Percentiles rank a stretch among this genome's conserved stretches.
These are phyloP conservation scores for Citeromyces hawaiiensis DNA, from an alignment of 1,139 yeast species.

Conservation along the genomic window DNA sequence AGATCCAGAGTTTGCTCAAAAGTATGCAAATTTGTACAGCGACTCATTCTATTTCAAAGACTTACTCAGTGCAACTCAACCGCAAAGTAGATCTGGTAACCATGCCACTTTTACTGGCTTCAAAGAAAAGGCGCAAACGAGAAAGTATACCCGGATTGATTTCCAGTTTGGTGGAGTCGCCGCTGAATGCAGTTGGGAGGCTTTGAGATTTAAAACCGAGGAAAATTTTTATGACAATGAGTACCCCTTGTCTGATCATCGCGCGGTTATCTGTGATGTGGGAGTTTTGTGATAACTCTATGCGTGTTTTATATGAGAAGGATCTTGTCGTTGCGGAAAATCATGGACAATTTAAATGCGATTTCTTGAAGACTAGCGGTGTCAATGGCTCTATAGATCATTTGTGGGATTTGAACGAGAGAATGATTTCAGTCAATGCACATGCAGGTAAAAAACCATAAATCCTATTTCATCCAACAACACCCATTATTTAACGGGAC, in stretches of 20 bases:
- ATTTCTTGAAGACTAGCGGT: no score
- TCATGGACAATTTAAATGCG: no score
- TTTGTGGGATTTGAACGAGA: no score
- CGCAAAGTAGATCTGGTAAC: constrained; percentile 15
- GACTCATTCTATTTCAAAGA: constrained; percentile 13
- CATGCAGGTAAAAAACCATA: no score
- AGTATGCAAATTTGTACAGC: constrained; percentile 7
- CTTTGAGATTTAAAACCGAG: constrained; percentile 12
- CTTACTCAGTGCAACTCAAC: constrained; percentile 10
- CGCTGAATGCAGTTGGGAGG: constrained; percentile 9
- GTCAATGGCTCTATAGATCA: no score
- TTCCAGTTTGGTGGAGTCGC: constrained; percentile 24
- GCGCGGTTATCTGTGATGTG: constrained; percentile 20
- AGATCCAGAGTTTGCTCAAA: constrained; percentile 10
- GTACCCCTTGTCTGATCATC: constrained; percentile 28
- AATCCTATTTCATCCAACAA: no score
- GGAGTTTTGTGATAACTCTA: no score
- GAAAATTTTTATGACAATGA: constrained; percentile 17
- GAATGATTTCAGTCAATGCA: no score
- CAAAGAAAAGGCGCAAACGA: constrained; percentile 14
- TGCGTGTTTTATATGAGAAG: no score
- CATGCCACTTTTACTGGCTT: constrained; percentile 28
- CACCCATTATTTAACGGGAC: no score
- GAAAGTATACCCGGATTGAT: constrained; percentile 23
- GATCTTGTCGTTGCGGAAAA: no score